Conservation (phyloP, 208 protist genomes). For the Porcisia hertigi region DNA sequence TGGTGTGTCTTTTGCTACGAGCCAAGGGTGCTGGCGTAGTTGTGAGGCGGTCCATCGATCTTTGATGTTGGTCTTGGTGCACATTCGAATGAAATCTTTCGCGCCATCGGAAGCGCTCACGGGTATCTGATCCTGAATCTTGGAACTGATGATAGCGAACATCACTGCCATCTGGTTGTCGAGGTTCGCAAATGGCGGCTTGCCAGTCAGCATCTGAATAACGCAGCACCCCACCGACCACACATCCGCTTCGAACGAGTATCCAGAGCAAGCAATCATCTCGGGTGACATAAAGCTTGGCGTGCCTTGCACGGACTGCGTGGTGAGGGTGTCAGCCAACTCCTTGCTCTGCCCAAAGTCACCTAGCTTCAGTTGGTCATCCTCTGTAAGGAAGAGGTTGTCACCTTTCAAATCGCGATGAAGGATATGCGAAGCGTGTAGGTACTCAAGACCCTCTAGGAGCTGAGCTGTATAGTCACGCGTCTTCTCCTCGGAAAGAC, state of each 20-base stretch:
- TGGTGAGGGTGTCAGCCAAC: conserved; percentile 78
- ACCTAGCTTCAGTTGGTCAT: conserved; percentile 81
- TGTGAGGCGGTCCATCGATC: conserved; percentile 65
- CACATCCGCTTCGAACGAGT: conserved; percentile 89
- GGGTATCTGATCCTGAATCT: conserved; percentile 73
- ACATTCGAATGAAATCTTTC: conserved; percentile 76
- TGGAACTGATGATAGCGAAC: conserved; percentile 88
- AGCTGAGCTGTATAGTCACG: conserved; percentile 84
- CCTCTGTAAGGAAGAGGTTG: conserved; percentile 88
- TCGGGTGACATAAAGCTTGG: conserved; percentile 95
- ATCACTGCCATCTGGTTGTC: conserved; percentile 92
- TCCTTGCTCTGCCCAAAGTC: conserved; percentile 92
- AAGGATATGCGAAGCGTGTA: conserved; percentile 84
- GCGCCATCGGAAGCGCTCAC: conserved; percentile 55
- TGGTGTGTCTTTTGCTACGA: conserved; percentile 28
- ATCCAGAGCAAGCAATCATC: conserved; percentile 88
- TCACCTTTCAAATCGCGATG: conserved; percentile 94
- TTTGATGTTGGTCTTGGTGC: conserved; percentile 64
- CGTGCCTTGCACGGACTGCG: conserved; percentile 88
- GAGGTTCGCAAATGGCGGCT: conserved; percentile 79
- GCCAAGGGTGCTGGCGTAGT: conserved; percentile 77
- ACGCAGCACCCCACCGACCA: conserved; percentile 94
- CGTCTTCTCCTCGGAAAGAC: conserved; percentile 69
- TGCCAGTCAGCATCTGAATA: conserved; percentile 90
- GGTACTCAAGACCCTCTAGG: conserved; percentile 84